phyloP scores from a whole-genome alignment of 129 eudicot species.

The Flaveria brownii region DNA sequence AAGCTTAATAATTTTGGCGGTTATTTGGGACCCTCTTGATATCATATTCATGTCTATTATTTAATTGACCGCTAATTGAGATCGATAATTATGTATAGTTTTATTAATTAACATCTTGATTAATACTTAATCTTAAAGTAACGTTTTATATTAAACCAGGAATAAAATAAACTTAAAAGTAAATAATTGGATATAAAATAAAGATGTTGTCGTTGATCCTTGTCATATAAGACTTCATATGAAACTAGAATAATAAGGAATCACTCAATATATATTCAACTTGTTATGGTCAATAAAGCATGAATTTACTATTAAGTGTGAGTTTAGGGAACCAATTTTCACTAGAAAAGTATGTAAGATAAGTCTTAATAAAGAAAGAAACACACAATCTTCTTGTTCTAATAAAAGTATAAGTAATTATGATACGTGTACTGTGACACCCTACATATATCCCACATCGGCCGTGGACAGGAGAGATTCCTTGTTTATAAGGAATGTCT shows the following conservation, averaged over 20 bases:
- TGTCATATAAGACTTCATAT: constrained; percentile 2
- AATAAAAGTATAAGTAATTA: too few relatives aligned
- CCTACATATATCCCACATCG: too few relatives aligned
- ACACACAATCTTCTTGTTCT: too few relatives aligned
- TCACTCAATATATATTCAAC: not conserved
- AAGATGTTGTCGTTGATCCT: constrained; percentile 1
- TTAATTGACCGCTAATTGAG: constrained; percentile 6
- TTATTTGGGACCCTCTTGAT: constrained; percentile 16
- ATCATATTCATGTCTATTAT: constrained; percentile 1
- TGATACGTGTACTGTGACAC: too few relatives aligned
- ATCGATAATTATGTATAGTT: not conserved
- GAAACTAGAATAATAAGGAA: not conserved
- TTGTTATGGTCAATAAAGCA: too few relatives aligned
- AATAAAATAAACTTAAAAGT: not conserved
- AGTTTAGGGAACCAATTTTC: too few relatives aligned
- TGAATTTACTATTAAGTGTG: too few relatives aligned
- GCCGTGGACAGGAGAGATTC: too few relatives aligned
- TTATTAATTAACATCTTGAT: constrained; percentile 17
- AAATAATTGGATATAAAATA: not conserved
- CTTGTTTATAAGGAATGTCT: too few relatives aligned
- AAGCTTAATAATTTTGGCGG: constrained; percentile 32
- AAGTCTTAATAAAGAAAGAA: too few relatives aligned
- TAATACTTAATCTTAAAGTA: constrained; percentile 5
- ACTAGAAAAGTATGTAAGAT: too few relatives aligned
- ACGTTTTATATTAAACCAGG: not conserved